These are phyloP conservation scores for Pelargonium cotyledonis DNA, from an alignment of 441 rosid species.

Conservation along the genomic window DNA sequence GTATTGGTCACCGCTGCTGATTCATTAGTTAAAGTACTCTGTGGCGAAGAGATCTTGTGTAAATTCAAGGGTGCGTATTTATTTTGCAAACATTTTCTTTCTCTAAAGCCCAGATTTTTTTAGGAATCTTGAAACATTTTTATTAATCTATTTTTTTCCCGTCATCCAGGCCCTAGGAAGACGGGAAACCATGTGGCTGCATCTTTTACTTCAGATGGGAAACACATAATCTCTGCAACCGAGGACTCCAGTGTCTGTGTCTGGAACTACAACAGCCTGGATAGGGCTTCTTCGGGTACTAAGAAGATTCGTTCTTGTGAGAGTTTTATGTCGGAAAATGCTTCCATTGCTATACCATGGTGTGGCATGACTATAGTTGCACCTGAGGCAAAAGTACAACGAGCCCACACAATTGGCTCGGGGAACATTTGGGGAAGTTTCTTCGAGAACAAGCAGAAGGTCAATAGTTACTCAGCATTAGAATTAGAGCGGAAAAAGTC, in stretches of 20 bases:
- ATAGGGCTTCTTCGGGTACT: slow-evolving; percentile 26
- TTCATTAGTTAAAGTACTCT: slow-evolving; percentile 68
- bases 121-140: background rate
- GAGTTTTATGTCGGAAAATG: slow-evolving; percentile 56
- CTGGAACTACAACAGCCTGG: slow-evolving; percentile 55
- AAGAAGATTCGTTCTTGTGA: slow-evolving; percentile 58
- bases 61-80: slow-evolving; percentile 56
- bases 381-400: slow-evolving; percentile 19
- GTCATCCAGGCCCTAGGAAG: slow-evolving; percentile 37
- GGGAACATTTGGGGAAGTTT: background rate
- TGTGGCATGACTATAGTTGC: slow-evolving; percentile 29
- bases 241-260: slow-evolving; percentile 77
- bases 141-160: slow-evolving; percentile 2
- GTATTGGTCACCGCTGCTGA: slow-evolving; percentile 83
- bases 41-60: slow-evolving; percentile 54
- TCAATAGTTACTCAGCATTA: no score
- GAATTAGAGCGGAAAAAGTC: background rate
- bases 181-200: slow-evolving; percentile 62
- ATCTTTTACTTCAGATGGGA: slow-evolving; percentile 69
- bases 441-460: background rate
- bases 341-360: slow-evolving; percentile 85
- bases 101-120: background rate
- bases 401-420: background rate
- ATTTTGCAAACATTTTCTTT: background rate
- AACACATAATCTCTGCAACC: slow-evolving; percentile 69